Percentiles rank a stretch among this genome's conserved stretches.
These are phyloP conservation scores for Allomyces macrogynus DNA, from an alignment of 192 early-diverging fungal genomes.

Conservation along the genomic window DNA sequence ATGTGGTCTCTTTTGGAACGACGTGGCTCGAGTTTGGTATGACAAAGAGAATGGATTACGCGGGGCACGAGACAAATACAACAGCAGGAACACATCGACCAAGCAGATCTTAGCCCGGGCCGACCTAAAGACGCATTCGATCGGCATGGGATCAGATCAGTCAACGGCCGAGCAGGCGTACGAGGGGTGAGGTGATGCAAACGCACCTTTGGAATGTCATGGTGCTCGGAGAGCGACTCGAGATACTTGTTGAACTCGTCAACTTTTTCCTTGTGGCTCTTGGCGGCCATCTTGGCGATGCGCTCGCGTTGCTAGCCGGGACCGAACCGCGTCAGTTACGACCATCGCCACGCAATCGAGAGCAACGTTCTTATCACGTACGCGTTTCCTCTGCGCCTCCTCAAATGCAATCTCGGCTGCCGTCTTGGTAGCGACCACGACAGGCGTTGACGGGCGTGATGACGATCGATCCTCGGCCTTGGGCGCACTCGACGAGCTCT, in stretches of 20 bases:
- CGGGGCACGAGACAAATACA: too few relatives aligned
- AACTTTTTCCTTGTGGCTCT: conserved; percentile 19
- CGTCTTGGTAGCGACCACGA: not conserved
- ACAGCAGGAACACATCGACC: too few relatives aligned
- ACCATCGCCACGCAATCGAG: too few relatives aligned
- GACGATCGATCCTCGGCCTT: not conserved
- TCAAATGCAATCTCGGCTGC: not conserved
- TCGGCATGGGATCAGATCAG: too few relatives aligned
- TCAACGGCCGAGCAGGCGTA: too few relatives aligned
- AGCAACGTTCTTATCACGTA: not conserved
- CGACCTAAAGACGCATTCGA: too few relatives aligned
- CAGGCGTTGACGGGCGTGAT: not conserved
- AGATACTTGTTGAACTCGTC: conserved; percentile 43
- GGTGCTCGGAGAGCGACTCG: conserved; percentile 33
- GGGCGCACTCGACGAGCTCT: not conserved
- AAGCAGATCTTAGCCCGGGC: too few relatives aligned
- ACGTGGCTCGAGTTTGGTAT: too few relatives aligned
- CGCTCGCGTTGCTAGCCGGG: conserved; percentile 5
- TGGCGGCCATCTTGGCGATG: conserved; percentile 16
- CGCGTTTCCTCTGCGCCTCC: not conserved
- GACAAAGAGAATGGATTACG: too few relatives aligned
- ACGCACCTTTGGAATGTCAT: conserved; percentile 33
- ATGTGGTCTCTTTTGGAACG: too few relatives aligned
- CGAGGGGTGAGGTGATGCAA: not conserved
- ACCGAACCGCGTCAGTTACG: too few relatives aligned